A percentile compares a stretch with the other conserved stretches of the same genome.
These are phyloP conservation scores for Dryas octopetala DNA, from an alignment of 306 rosid species.

Conservation along the genomic window DNA sequence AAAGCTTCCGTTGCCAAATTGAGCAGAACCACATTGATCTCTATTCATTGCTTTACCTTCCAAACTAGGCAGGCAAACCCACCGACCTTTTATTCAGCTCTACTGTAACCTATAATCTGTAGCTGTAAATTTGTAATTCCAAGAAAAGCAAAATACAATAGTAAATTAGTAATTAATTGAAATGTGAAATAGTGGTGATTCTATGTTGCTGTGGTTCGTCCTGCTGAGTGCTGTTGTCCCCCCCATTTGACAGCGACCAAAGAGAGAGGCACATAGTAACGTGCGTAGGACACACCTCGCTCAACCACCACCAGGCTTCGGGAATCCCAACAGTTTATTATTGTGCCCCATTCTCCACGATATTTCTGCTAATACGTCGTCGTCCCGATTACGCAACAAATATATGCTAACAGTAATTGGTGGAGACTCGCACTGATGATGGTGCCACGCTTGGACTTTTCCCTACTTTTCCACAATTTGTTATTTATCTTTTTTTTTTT, in stretches of 20 bases:
- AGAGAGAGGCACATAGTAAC: conserved; percentile 28
- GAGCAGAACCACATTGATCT: not conserved
- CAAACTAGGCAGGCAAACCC: not conserved
- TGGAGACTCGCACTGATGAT: not conserved
- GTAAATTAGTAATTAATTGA: too few species aligned
- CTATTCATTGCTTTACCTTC: conserved; percentile 13
- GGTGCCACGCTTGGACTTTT: conserved; percentile 26
- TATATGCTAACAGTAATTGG: not conserved
- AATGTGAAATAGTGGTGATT: too few species aligned
- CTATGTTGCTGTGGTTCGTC: too few species aligned
- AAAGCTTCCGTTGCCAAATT: not conserved
- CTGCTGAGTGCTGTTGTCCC: conserved; percentile 20
- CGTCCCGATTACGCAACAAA: conserved; percentile 23
- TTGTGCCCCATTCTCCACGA: conserved; percentile 2
- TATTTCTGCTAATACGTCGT: conserved; percentile 31
- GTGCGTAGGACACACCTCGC: conserved; percentile 36
- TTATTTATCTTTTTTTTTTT: not conserved
- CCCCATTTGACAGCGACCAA: conserved; percentile 25
- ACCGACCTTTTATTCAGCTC: not conserved
- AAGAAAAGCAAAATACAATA: too few species aligned
- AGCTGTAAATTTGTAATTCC: not conserved
- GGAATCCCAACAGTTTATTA: conserved; percentile 28
- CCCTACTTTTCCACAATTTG: not conserved
- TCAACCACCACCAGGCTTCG: conserved; percentile 27
- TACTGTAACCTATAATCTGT: not conserved